A percentile compares a stretch with the other conserved stretches of the same genome.
phyloP scores from a whole-genome alignment of 2,329 filamentous ascomycete genomes.

The Trichoderma arundinaceum region DNA sequence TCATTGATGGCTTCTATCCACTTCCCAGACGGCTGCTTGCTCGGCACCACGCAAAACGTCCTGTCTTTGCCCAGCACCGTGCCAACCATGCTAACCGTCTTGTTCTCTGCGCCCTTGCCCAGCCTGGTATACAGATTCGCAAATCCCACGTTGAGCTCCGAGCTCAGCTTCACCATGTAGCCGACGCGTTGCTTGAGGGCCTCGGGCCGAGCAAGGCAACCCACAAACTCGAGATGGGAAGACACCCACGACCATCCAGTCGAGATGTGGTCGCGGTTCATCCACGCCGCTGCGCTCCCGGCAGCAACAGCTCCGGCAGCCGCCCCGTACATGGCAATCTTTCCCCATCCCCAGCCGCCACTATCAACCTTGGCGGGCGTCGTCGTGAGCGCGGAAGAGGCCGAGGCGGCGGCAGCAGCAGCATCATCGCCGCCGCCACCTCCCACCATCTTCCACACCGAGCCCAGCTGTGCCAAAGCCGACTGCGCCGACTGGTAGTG shows the following conservation, averaged over 20 bases:
- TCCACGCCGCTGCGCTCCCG: constrained; percentile 83
- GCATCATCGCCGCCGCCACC: constrained; percentile 28
- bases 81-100: constrained; percentile 59
- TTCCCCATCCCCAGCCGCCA: constrained; percentile 77
- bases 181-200: constrained; percentile 77
- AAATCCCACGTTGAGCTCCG: constrained; percentile 74
- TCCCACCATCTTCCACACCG: constrained; percentile 64
- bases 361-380: constrained; percentile 30
- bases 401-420: constrained; percentile 26
- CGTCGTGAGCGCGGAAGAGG: constrained; percentile 32
- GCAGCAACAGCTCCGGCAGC: constrained; percentile 82
- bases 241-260: constrained; percentile 81
- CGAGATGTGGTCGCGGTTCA: constrained; percentile 79
- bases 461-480: constrained; percentile 70
- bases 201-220: constrained; percentile 81
- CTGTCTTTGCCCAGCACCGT: constrained; percentile 71
- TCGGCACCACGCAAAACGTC: constrained; percentile 87
- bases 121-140: constrained; percentile 87
- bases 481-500: constrained; percentile 77
- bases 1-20: constrained; percentile 82
- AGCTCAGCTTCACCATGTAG: constrained; percentile 68
- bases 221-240: constrained; percentile 92
- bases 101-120: constrained; percentile 67
- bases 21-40: constrained; percentile 56
- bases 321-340: constrained; percentile 83